Evolutionary conservation across 139 green algal genomes (phyloP).

Genomic region (Asterochloris sp.): DNA sequence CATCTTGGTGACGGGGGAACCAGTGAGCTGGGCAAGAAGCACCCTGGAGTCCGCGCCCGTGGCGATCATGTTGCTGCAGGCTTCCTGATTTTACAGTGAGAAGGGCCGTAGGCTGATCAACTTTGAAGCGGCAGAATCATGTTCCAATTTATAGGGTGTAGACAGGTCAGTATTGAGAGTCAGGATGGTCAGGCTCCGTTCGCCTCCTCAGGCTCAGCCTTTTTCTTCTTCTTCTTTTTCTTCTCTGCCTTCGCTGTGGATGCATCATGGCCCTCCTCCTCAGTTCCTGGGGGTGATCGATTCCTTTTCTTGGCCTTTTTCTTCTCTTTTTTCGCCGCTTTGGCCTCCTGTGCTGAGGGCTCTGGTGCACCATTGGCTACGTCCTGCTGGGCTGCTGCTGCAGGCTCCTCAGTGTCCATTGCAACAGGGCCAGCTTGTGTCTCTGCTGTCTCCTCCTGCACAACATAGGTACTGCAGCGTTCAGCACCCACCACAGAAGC

Average conservation of each 20-base stretch:
- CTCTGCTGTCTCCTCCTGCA: neutral
- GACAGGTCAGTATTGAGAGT: no score
- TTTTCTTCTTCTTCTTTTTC: constrained; percentile 42
- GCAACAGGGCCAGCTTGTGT: neutral
- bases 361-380: neutral
- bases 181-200: no score
- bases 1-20: no score
- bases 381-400: neutral
- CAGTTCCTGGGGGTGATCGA: constrained; percentile 3
- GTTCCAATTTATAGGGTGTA: no score
- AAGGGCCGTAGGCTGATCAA: no score
- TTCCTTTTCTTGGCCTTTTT: constrained; percentile 29
- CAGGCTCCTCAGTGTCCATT: neutral
- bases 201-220: neutral
- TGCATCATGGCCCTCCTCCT: constrained; percentile 18
- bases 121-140: no score
- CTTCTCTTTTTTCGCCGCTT: constrained; percentile 23
- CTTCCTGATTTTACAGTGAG: no score
- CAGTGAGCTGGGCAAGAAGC: no score
- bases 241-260: constrained; percentile 6
- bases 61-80: no score
- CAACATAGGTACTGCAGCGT: neutral
- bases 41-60: no score
- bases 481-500: neutral
- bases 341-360: neutral